A percentile compares a stretch with the other conserved stretches of the same genome.
These are phyloP conservation scores for Wallacemonas collosoma DNA, from an alignment of 208 protist genomes.

Conservation along the genomic window DNA sequence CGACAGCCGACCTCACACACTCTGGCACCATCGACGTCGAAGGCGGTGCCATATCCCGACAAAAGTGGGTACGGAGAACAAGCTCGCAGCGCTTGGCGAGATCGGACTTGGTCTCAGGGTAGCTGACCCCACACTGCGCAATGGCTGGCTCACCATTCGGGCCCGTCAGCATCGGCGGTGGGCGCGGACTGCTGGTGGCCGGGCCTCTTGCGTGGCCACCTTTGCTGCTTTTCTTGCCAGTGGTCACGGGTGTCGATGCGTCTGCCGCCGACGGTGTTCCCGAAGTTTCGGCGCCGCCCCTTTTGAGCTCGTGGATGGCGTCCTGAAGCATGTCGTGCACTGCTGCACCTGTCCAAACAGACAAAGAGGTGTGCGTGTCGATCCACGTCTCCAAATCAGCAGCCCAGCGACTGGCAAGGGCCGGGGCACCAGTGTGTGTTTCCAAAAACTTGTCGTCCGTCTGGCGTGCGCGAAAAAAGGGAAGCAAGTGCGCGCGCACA, in stretches of 20 bases:
- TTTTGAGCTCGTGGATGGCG: constrained; percentile 18
- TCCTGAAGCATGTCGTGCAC: constrained; percentile 10
- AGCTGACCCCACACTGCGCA: constrained; percentile 39
- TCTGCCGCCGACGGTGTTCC: background rate
- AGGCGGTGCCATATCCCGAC: constrained; percentile 3
- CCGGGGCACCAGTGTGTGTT: constrained; percentile 3
- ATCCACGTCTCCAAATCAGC: constrained; percentile 32
- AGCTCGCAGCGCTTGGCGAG: constrained; percentile 56
- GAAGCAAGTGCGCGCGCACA: constrained; percentile 37
- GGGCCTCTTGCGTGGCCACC: constrained; percentile 11
- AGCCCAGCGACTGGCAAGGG: constrained; percentile 36
- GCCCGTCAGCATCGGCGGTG: background rate
- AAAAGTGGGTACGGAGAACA: constrained; percentile 56
- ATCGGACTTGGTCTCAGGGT: constrained; percentile 57
- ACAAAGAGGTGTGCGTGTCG: constrained; percentile 30
- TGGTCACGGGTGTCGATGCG: background rate
- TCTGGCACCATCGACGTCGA: constrained; percentile 37
- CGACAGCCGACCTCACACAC: constrained; percentile 36
- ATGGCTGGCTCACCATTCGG: background rate
- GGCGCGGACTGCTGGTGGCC: background rate
- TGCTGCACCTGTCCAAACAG: constrained; percentile 46
- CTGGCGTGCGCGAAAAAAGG: constrained; percentile 50
- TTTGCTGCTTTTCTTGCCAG: background rate
- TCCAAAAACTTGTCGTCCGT: constrained; percentile 31
- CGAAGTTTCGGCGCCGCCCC: constrained; percentile 11